Base-by-base conservation (phyloP, 129 eudicot genomes). In the Lactuca sativa region DNA sequence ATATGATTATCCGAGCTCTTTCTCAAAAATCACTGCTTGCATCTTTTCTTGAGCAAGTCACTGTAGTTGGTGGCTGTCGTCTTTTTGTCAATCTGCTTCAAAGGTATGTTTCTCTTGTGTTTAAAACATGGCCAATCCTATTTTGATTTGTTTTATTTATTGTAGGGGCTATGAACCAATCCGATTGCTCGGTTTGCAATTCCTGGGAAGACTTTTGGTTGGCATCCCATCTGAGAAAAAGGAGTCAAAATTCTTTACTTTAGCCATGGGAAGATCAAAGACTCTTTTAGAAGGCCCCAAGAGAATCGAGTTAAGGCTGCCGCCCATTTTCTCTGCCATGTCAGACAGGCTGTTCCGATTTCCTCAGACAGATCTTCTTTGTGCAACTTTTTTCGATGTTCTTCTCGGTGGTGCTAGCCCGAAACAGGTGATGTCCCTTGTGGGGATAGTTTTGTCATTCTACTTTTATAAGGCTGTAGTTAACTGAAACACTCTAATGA, bases 321-420 rank as follows among this genome's bases (percentile, higher is more conserved):
- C 87, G 60, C 87, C 88, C 14, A 74, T 95, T 59, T 85, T 85
- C 64, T 85, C 85, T 34, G 81, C 88, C 58, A 85, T 95, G 59
- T 84, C 96, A 36, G 92, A 88, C 18, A 87, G 97, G 82, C 87
- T 95, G 21, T 95, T 90, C 69, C 80, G 67, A 38, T 95, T 83
- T 66, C 97, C 97, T 49, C 89, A 85, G 79, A 90, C 96, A 70
- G 99, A 95, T 69, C 41, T 59, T 75, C 80, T 95, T 6, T 85
- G 91, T 78, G 96, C 97, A 52, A 82, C 97, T 31, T 70, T 95
- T 76, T 95, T 95, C 79, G 99, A 95, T 78, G 89, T 82, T 67
- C 97, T 95, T 67, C 96, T 95, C 61, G 97, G 96, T 47, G 97
- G 99, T 82, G 99, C 97, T 63, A 95, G 99, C 75, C 97, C 97